Base-by-base conservation (phyloP, 2,329 filamentous ascomycete genomes). In the Cadophora sp. region DNA sequence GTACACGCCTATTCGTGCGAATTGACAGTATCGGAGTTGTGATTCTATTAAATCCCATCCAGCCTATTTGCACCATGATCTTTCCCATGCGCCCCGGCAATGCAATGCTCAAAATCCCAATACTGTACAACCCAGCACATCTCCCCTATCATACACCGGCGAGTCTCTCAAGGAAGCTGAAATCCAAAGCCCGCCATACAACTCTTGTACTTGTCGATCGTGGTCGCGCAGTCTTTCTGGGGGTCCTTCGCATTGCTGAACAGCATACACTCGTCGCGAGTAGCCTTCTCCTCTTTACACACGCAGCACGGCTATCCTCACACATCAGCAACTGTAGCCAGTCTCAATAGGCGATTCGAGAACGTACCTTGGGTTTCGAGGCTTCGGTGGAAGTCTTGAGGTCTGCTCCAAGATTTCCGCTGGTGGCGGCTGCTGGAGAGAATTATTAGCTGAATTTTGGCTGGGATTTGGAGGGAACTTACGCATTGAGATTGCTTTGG, bases 221-320 rank as follows among this genome's bases (percentile, higher is more conserved):
- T 86, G 62, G 90, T 87, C 80, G 90, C 87, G 86, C 96, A 99
- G 76, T 97, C 94, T 77, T 88, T 86, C 76, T 92, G 87, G 48
- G 96, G 93, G 78, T 97, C 91, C 77, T 90, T 86, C 69, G 92
- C 86, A 71, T 88, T 94, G 66, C 93, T 97, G 84, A 98, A 97
- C 66, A 99, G 92, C 95, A 99, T 98, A 85, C 96, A 99, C 82
- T 99, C 94, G 83, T 99, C 96, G 72, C 96, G 93, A 75, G 87
- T 87, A 48, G 92, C 86, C 81, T 99, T 99, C 81, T 99, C 94
- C 55, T 96, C 89, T 79, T 94, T 97, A 88, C 96, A 99, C 34
- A 98, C 96, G 79, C 96, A 98, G 87, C 96, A 98, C 53, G 95
- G 95, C 93, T 97, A 77, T 68, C 22, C 22, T 48, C 27, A 14